These are phyloP conservation scores for Pleurotus sapidus DNA, from an alignment of 768 basidiomycete species.

Conservation along the genomic window DNA sequence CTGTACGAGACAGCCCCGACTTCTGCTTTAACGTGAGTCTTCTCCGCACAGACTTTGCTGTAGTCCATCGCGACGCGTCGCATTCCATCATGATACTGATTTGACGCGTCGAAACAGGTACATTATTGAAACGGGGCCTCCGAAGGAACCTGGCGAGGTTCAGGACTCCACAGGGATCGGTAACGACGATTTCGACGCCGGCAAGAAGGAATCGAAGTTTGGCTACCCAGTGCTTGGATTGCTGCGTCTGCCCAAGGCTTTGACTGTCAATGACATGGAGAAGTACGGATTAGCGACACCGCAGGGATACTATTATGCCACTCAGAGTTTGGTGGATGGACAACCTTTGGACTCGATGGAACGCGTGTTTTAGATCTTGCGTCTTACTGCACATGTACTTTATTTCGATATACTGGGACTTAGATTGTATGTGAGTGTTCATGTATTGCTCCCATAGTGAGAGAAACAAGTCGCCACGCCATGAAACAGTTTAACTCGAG, in stretches of 20 bases:
- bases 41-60: not conserved
- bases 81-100: not conserved
- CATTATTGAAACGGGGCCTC: conserved; percentile 20
- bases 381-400: not conserved
- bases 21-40: conserved; percentile 26
- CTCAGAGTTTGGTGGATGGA: conserved; percentile 22
- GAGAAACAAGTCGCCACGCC: too few relatives aligned
- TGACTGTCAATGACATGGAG: conserved; percentile 18
- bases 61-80: not conserved
- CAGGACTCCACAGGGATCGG: conserved; percentile 27
- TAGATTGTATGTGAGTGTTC: too few relatives aligned
- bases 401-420: too few relatives aligned
- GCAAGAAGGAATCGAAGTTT: conserved; percentile 24
- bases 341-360: conserved; percentile 20
- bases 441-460: too few relatives aligned
- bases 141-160: conserved; percentile 30
- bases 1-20: conserved; percentile 25
- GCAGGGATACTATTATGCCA: conserved; percentile 23
- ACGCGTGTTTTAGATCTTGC: conserved; percentile 19
- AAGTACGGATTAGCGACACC: conserved; percentile 19
- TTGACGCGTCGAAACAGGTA: conserved; percentile 13
- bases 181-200: conserved; percentile 33
- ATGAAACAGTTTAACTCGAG: too few relatives aligned
- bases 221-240: conserved; percentile 27
- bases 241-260: conserved; percentile 20